Conservation (phyloP, 176 grass and related monocot species). For the Tillandsia leiboldiana region DNA sequence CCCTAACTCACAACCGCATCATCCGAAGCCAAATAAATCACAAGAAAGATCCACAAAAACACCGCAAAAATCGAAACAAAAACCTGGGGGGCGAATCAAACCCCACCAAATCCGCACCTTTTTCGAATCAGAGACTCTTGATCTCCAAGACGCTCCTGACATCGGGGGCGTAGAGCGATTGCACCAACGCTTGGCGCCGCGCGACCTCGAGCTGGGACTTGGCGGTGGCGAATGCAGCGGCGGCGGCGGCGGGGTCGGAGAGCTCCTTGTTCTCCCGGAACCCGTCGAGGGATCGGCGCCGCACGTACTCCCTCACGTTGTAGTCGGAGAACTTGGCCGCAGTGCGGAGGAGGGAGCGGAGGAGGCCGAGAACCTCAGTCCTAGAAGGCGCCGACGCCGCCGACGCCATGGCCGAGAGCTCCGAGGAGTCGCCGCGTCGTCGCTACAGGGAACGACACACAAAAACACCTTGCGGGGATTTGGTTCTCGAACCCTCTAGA, state of each 20-base stretch:
- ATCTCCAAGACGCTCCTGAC: conserved; percentile 76
- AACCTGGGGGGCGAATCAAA: not conserved
- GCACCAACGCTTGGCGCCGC: conserved; percentile 59
- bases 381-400: conserved; percentile 35
- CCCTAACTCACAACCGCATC: too few relatives aligned
- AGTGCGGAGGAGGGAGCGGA: conserved; percentile 59
- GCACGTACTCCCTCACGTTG: conserved; percentile 80
- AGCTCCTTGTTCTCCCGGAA: conserved; percentile 63
- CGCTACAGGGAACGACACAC: too few relatives aligned
- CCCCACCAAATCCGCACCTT: not conserved
- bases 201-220: conserved; percentile 66
- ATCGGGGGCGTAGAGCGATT: conserved; percentile 72
- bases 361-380: conserved; percentile 45
- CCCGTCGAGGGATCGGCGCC: conserved; percentile 41
- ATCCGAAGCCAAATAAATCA: too few relatives aligned
- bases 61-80: not conserved
- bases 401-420: conserved; percentile 16
- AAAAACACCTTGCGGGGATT: too few relatives aligned
- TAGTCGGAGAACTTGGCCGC: conserved; percentile 63
- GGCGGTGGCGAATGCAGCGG: conserved; percentile 44
- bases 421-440: too few relatives aligned
- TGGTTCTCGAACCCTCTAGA: too few relatives aligned
- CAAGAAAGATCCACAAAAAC: not conserved
- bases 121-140: conserved; percentile 11
- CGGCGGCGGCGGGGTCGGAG: conserved; percentile 26